These are phyloP conservation scores for Hansfordia pulvinata DNA, from an alignment of 2,329 filamentous ascomycete genomes.

Conservation along the genomic window DNA sequence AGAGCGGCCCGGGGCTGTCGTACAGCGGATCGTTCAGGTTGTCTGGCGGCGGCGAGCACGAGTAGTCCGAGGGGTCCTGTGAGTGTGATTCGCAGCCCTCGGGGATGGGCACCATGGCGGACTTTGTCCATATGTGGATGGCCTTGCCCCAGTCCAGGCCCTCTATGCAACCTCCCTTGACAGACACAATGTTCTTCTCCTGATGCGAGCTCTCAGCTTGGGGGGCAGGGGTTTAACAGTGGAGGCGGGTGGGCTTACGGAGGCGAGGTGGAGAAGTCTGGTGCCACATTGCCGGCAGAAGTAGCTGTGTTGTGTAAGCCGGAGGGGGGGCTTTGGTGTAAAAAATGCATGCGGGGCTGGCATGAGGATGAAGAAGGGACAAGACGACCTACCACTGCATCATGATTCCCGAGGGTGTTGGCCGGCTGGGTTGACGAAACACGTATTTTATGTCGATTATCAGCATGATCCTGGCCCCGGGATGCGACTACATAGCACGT, in stretches of 20 bases:
- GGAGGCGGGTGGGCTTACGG: slow-evolving; percentile 22
- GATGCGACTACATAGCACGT: too few species aligned
- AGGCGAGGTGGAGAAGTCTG: slow-evolving; percentile 46
- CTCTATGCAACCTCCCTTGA: slow-evolving; percentile 55
- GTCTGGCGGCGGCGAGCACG: too few species aligned
- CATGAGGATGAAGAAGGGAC: background rate
- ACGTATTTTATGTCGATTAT: background rate
- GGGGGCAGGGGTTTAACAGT: too few species aligned
- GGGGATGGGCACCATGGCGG: slow-evolving; percentile 55
- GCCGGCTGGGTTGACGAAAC: slow-evolving; percentile 27
- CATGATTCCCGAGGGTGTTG: slow-evolving; percentile 39
- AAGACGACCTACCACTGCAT: slow-evolving; percentile 37
- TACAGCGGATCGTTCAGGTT: too few species aligned
- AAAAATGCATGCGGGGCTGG: too few species aligned
- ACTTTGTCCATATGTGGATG: slow-evolving; percentile 55
- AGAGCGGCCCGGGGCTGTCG: too few species aligned
- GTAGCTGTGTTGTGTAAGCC: slow-evolving; percentile 30
- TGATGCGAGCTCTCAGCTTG: slow-evolving; percentile 8
- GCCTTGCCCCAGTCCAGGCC: slow-evolving; percentile 46
- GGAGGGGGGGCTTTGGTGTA: too few species aligned
- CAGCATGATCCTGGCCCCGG: too few species aligned
- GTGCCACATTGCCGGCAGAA: slow-evolving; percentile 56
- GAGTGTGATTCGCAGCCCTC: slow-evolving; percentile 44
- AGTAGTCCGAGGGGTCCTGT: too few species aligned
- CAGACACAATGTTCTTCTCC: slow-evolving; percentile 45